These are phyloP conservation scores for Plantago coronopus DNA, from an alignment of 305 asterid species.

Conservation along the genomic window DNA sequence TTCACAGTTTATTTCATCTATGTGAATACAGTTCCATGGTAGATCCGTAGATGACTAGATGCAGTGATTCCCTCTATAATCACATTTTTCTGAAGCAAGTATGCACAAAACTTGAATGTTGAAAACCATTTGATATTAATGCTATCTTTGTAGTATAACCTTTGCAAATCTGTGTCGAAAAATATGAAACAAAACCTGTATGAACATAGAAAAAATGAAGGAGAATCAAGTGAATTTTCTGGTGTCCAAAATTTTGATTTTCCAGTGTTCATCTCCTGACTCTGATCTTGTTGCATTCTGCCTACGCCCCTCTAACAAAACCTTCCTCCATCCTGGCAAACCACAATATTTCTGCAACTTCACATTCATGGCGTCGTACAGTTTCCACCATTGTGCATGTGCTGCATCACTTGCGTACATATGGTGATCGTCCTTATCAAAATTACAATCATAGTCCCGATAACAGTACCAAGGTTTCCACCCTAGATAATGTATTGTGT, in stretches of 20 bases:
- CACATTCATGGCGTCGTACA: slow-evolving; percentile 21
- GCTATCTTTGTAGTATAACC: too few species aligned
- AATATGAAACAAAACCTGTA: too few species aligned
- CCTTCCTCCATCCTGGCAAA: slow-evolving; percentile 16
- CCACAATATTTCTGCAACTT: slow-evolving; percentile 14
- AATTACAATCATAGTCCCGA: slow-evolving; percentile 27
- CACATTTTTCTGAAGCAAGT: too few species aligned
- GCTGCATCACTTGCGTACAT: slow-evolving; percentile 26
- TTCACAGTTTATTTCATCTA: too few species aligned
- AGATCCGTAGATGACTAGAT: too few species aligned
- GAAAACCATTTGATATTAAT: too few species aligned
- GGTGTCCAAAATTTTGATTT: slow-evolving; percentile 19
- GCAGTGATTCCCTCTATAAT: too few species aligned
- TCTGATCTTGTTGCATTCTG: neutral
- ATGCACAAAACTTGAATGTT: too few species aligned
- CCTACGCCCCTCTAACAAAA: slow-evolving; percentile 11
- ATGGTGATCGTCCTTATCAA: slow-evolving; percentile 10
- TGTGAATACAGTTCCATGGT: too few species aligned
- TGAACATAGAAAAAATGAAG: too few species aligned
- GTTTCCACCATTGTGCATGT: slow-evolving; percentile 26
- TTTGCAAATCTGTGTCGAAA: too few species aligned
- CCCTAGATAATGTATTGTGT: slow-evolving; percentile 23
- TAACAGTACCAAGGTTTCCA: slow-evolving; percentile 27
- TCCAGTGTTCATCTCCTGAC: slow-evolving; percentile 15
- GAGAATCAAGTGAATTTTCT: neutral